These are phyloP conservation scores for Fragaria iinumae DNA, from an alignment of 306 rosid genomes.

Conservation along the genomic window DNA sequence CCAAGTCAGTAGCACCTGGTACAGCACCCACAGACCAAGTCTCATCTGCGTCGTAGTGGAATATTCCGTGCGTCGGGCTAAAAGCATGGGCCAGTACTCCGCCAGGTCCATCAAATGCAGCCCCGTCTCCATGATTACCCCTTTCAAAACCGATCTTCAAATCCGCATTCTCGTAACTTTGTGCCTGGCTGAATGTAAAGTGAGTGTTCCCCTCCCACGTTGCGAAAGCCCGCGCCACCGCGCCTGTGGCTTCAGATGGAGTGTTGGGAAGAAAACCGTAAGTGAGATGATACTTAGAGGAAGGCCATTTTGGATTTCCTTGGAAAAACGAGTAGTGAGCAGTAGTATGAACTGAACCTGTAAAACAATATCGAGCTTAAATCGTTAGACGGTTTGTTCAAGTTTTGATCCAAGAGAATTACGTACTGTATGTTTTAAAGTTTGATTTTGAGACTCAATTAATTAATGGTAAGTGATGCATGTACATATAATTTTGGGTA, in stretches of 20 bases:
- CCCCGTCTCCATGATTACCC: conserved; percentile 31
- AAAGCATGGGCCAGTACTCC: conserved; percentile 27
- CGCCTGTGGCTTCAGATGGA: neutral
- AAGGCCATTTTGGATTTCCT: conserved; percentile 25
- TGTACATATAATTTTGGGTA: no score
- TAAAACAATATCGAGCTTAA: neutral
- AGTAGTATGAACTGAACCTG: neutral
- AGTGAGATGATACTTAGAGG: conserved; percentile 19
- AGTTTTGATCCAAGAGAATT: neutral
- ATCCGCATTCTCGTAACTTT: neutral
- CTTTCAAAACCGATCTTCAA: conserved; percentile 18
- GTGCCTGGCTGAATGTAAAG: conserved; percentile 16
- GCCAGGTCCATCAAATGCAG: conserved; percentile 21
- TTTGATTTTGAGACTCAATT: neutral
- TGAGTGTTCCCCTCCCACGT: conserved; percentile 25
- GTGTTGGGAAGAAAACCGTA: conserved; percentile 14
- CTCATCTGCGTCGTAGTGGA: conserved; percentile 37
- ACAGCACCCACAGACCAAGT: conserved; percentile 14
- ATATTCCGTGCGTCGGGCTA: conserved; percentile 29
- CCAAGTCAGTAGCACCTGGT: conserved; percentile 13
- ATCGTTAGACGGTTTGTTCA: neutral
- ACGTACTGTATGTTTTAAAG: neutral
- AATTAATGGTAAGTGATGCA: no score
- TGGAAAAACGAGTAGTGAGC: conserved; percentile 17
- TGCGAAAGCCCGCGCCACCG: conserved; percentile 23